Evolutionary conservation across 2,329 filamentous ascomycete species (phyloP).

Genomic region (Dryadomyces quercivorus): DNA sequence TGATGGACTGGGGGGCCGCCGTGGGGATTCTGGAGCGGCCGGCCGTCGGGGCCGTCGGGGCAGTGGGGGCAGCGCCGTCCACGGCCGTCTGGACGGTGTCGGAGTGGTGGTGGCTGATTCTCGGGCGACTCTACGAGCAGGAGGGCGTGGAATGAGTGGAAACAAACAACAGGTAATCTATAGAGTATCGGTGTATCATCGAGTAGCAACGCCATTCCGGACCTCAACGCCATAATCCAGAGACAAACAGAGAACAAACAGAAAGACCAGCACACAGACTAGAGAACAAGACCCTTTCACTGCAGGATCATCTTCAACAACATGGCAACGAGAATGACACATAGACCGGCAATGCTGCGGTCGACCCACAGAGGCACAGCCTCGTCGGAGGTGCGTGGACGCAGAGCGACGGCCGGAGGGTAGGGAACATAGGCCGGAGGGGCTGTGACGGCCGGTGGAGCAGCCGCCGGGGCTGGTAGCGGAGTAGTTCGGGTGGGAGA

Average conservation of each 20-base stretch:
- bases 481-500: constrained; percentile 5
- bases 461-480: background rate
- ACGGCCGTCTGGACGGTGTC: constrained; percentile 31
- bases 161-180: background rate
- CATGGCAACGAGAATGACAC: constrained; percentile 59
- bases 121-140: constrained; percentile 24
- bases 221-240: too few relatives aligned
- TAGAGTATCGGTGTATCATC: background rate
- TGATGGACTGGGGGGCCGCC: constrained; percentile 45
- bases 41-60: constrained; percentile 20
- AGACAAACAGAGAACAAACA: too few relatives aligned
- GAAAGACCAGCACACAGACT: too few relatives aligned
- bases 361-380: constrained; percentile 66
- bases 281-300: too few relatives aligned
- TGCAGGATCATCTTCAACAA: constrained; percentile 33
- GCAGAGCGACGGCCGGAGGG: constrained; percentile 7
- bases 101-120: constrained; percentile 59
- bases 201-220: too few relatives aligned
- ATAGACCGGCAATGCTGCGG: constrained; percentile 61
- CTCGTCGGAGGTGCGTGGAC: constrained; percentile 21
- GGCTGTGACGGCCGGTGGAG: constrained; percentile 13
- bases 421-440: constrained; percentile 23
- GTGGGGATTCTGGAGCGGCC: constrained; percentile 37
- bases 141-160: background rate
- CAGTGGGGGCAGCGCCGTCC: too few relatives aligned